Conservation (phyloP, 768 basidiomycete genomes). For the Cystofilobasidium bisporidii region DNA sequence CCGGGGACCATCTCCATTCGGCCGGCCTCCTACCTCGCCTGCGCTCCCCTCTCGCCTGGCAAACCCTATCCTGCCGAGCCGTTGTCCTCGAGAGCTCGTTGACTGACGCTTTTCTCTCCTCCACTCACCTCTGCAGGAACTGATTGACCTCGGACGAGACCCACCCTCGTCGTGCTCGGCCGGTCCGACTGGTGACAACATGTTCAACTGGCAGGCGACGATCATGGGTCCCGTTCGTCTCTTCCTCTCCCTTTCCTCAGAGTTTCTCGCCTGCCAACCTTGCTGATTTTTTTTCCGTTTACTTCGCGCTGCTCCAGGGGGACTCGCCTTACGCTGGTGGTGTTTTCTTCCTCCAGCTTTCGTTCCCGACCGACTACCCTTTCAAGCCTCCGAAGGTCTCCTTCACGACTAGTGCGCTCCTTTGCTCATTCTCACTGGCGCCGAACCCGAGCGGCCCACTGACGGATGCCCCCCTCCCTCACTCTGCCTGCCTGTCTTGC, state of each 20-base stretch:
- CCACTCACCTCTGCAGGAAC: constrained; percentile 54
- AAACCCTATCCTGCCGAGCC: background rate
- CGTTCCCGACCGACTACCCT: constrained; percentile 62
- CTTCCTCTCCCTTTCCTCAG: background rate
- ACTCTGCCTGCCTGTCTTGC: background rate
- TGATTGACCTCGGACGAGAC: constrained; percentile 97
- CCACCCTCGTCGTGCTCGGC: constrained; percentile 99
- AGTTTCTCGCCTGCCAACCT: background rate
- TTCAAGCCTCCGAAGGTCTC: constrained; percentile 99
- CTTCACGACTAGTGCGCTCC: constrained; percentile 67
- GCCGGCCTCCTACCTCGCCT: no score
- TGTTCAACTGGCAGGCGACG: constrained; percentile 67
- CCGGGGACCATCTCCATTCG: constrained; percentile 5
- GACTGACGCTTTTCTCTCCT: constrained; percentile 7
- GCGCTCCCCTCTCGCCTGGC: background rate
- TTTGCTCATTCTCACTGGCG: no score
- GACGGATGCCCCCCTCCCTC: constrained; percentile 2
- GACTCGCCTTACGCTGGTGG: constrained; percentile 98
- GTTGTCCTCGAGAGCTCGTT: background rate
- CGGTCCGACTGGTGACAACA: constrained; percentile 92
- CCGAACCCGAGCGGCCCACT: no score
- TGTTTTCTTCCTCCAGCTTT: constrained; percentile 72
- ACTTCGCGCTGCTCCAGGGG: constrained; percentile 47
- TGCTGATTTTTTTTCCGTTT: background rate
- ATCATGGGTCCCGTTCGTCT: constrained; percentile 29